phyloP scores from a whole-genome alignment of 768 basidiomycete species.

The Daedaleopsis nitida region DNA sequence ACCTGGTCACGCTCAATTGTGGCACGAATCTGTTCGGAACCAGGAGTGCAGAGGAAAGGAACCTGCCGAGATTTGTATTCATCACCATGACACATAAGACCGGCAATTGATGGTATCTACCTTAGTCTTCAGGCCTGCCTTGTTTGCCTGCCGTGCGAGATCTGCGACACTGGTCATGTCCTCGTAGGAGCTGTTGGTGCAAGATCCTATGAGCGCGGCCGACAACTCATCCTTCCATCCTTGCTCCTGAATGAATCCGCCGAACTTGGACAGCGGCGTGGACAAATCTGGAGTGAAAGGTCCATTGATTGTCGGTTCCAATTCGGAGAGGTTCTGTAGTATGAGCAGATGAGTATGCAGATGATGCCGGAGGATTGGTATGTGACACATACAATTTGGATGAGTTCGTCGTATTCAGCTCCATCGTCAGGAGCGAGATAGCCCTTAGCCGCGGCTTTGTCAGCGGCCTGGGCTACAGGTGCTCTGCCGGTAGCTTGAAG shows the following conservation, averaged over 20 bases:
- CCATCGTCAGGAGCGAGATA: slow-evolving; percentile 84
- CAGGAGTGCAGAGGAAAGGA: slow-evolving; percentile 86
- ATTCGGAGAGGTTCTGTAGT: slow-evolving; percentile 75
- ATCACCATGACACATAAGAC: not conserved
- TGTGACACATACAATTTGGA: slow-evolving; percentile 73
- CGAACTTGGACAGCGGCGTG: slow-evolving; percentile 91
- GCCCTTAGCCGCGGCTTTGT: slow-evolving; percentile 74
- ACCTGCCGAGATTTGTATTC: slow-evolving; percentile 43
- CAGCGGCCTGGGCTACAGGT: slow-evolving; percentile 85
- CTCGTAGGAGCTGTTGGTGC: slow-evolving; percentile 98
- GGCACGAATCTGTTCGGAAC: slow-evolving; percentile 95
- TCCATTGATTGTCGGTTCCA: slow-evolving; percentile 94
- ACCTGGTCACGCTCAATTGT: slow-evolving; percentile 96
- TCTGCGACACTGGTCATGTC: slow-evolving; percentile 94
- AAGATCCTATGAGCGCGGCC: slow-evolving; percentile 94
- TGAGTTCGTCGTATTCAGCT: slow-evolving; percentile 92
- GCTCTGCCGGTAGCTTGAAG: slow-evolving; percentile 87
- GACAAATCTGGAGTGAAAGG: slow-evolving; percentile 98
- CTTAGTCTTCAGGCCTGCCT: slow-evolving; percentile 76
- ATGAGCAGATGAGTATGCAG: not conserved
- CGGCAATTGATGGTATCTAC: slow-evolving; percentile 27
- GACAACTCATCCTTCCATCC: slow-evolving; percentile 95
- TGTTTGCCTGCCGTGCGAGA: slow-evolving; percentile 86
- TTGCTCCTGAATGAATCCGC: slow-evolving; percentile 73
- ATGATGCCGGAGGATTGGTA: not conserved